Base-by-base conservation (phyloP, 768 basidiomycete genomes). In the Lenzites betulinus region DNA sequence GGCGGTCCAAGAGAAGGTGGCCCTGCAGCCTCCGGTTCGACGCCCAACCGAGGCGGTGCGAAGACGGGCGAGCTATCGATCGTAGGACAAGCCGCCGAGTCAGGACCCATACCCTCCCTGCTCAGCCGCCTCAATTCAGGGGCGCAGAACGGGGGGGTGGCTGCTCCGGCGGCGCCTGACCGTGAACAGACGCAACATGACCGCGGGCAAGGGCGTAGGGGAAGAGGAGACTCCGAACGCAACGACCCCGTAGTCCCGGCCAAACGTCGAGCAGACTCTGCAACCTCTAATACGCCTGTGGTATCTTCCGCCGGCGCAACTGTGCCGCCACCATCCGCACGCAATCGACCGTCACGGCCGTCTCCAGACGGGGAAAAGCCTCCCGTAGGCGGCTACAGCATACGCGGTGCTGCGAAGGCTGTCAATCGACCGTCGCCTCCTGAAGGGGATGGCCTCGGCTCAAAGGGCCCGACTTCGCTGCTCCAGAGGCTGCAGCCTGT, bases 341-440 rank as follows among this genome's bases (percentile, higher is more conserved):
- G 48, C 33, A 33, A 33, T 33, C 36, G 16, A 18, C 69, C 22
- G 6, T 39, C n/a, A 62, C 64, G 30, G 47, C 59, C 47, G 30
- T 68, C 70, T 42, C 62, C 67, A 42, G 72, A 73, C 47, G 67
- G 67, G 54, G 72, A 76, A 66, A 72, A 69, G 59, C 66, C 66
- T 63, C 77, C 78, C 12, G 67, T 70, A 42, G 75, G 73, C n/a
- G 83, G 81, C 41, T 79, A 72, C 62, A 83, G 80, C 63, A 85
- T 85, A 64, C 83, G 79, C 65, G 83, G 83, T 51, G 83, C 83
- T 25, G 83, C 83, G 46, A 76, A 50, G 43, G 64, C 58, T 4
- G 59, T 54, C 2, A 53, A 33, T 18, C 61, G 55, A 4, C 20
- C 42, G 0, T 35, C 65, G 7, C 56, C 66, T 12, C 53, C 43